Percentiles rank a stretch among this genome's conserved stretches.
These are phyloP conservation scores for Penicillium sp. DNA, from an alignment of 2,329 filamentous ascomycete genomes.

Conservation along the genomic window DNA sequence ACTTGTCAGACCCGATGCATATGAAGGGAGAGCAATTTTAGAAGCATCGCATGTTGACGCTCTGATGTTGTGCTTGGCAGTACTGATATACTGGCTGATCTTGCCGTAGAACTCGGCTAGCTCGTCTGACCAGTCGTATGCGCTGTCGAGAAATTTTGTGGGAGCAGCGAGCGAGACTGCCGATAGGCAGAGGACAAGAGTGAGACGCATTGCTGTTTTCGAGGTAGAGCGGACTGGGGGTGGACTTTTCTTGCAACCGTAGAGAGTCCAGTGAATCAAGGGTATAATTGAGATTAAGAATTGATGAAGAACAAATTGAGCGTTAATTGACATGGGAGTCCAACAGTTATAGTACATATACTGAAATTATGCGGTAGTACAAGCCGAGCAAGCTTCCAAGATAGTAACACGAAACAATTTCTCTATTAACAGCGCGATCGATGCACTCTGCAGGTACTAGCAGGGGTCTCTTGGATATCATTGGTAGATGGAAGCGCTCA, in stretches of 20 bases:
- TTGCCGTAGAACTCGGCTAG: conserved; percentile 42
- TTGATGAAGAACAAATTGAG: conserved; percentile 11
- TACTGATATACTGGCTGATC: conserved; percentile 42
- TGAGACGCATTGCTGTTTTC: conserved; percentile 22
- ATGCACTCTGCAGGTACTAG: conserved; percentile 29
- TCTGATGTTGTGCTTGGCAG: conserved; percentile 20
- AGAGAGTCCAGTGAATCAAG: conserved; percentile 8
- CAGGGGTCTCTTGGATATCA: conserved; percentile 17
- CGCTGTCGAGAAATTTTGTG: conserved; percentile 30
- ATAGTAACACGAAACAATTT: conserved; percentile 30
- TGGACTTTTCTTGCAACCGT: not conserved
- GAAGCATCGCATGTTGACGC: conserved; percentile 36
- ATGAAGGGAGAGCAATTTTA: conserved; percentile 44
- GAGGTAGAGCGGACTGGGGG: conserved; percentile 1
- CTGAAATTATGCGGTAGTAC: conserved; percentile 8
- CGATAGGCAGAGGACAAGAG: conserved; percentile 33
- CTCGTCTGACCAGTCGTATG: conserved; percentile 43
- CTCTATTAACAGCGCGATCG: conserved; percentile 30
- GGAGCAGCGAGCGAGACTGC: conserved; percentile 39
- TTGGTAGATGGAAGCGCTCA: conserved; percentile 29
- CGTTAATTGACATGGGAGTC: not conserved
- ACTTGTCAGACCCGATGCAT: conserved; percentile 61
- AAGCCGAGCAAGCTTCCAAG: conserved; percentile 13
- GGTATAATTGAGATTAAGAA: conserved; percentile 8
- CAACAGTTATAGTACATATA: not conserved